These are phyloP conservation scores for Scorias spongiosa DNA, from an alignment of 2,329 filamentous ascomycete genomes.

Conservation along the genomic window DNA sequence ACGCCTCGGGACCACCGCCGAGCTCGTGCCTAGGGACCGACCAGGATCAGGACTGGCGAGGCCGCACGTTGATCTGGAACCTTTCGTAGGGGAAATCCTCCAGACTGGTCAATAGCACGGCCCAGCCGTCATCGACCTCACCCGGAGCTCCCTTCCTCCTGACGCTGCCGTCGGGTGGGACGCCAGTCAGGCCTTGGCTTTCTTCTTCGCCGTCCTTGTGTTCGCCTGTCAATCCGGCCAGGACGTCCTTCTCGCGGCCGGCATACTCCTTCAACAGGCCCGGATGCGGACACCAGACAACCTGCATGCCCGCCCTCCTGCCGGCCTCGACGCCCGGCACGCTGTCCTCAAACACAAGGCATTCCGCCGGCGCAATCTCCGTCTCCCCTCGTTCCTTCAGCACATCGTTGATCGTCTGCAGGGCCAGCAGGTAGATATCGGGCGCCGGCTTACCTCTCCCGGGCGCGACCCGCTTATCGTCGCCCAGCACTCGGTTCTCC, in stretches of 20 bases:
- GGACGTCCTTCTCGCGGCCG: slow-evolving; percentile 62
- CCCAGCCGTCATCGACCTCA: slow-evolving; percentile 46
- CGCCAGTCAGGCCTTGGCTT: slow-evolving; percentile 22
- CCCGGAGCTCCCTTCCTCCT: slow-evolving; percentile 34
- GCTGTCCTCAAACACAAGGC: slow-evolving; percentile 90
- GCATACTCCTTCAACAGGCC: slow-evolving; percentile 61
- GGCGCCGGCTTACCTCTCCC: slow-evolving; percentile 89
- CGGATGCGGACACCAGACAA: slow-evolving; percentile 80
- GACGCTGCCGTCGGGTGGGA: slow-evolving; percentile 19
- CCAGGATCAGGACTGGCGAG: neutral
- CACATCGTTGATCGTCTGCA: slow-evolving; percentile 68
- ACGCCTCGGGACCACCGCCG: no score
- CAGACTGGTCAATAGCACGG: slow-evolving; percentile 35
- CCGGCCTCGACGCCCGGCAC: slow-evolving; percentile 88
- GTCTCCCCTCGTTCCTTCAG: slow-evolving; percentile 42
- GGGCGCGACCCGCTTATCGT: slow-evolving; percentile 60
- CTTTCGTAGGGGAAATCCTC: slow-evolving; percentile 44
- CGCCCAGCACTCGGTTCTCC: slow-evolving; percentile 65
- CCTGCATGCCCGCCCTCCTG: slow-evolving; percentile 82
- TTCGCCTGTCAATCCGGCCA: slow-evolving; percentile 68
- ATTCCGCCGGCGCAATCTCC: slow-evolving; percentile 65
- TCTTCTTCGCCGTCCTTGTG: slow-evolving; percentile 36
- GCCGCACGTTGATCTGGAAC: slow-evolving; percentile 37
- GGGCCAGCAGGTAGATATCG: slow-evolving; percentile 81
- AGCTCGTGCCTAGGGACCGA: no score